These are phyloP conservation scores for Ustilago shanxiensis DNA, from an alignment of 1,284 basidiomycete genomes.

Conservation along the genomic window DNA sequence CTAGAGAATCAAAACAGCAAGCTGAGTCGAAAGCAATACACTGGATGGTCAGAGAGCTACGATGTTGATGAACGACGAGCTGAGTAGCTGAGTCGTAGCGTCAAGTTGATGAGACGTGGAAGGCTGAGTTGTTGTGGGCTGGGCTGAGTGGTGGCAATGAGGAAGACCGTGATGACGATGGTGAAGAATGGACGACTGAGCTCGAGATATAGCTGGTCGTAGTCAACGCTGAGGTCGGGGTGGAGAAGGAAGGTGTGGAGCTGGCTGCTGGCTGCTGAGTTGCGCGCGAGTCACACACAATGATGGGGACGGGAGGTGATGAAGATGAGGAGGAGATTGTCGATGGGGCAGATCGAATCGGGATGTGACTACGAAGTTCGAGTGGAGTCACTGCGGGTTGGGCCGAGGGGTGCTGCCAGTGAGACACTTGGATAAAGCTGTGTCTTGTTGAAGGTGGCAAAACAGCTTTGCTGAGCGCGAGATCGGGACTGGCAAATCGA, in stretches of 20 bases:
- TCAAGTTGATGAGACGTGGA: neutral
- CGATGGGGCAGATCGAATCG: slow-evolving; percentile 11
- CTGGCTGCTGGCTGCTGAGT: slow-evolving; percentile 11
- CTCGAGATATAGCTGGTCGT: neutral
- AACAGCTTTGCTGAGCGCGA: slow-evolving; percentile 4
- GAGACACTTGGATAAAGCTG: slow-evolving; percentile 5
- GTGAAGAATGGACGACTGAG: neutral
- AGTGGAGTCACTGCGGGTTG: neutral
- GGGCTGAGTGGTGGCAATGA: slow-evolving; percentile 17
- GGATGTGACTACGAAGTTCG: slow-evolving; percentile 3
- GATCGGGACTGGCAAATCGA: slow-evolving; percentile 11
- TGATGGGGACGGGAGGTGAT: neutral
- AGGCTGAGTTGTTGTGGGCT: neutral
- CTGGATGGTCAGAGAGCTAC: slow-evolving; percentile 3
- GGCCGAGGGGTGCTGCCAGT: neutral
- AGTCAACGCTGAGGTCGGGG: neutral
- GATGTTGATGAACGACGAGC: slow-evolving; percentile 7
- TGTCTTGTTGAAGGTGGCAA: slow-evolving; percentile 10
- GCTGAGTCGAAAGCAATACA: slow-evolving; percentile 1
- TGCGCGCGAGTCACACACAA: slow-evolving; percentile 31
- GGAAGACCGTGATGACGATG: slow-evolving; percentile 2
- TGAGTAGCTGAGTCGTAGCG: slow-evolving; percentile 14
- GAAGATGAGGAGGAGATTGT: slow-evolving; percentile 5
- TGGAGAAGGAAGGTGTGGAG: slow-evolving; percentile 3
- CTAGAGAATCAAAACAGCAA: slow-evolving; percentile 1